Conservation (phyloP, 2,329 filamentous ascomycete genomes). For the Talaromyces piceae region DNA sequence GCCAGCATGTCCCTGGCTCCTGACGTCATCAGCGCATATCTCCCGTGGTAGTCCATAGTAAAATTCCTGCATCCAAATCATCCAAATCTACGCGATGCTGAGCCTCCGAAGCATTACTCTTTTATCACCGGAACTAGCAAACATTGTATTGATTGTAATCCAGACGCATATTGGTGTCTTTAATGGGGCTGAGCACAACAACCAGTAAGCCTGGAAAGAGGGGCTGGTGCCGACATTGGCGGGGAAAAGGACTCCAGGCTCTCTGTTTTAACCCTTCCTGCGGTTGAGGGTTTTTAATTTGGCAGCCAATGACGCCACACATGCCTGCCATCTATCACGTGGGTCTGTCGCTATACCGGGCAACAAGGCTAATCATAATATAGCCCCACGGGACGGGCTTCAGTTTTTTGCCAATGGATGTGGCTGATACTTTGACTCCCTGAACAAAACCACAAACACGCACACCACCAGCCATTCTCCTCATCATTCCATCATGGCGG, state of each 20-base stretch:
- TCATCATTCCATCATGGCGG: background rate
- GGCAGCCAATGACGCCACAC: constrained; percentile 7
- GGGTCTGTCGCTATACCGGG: background rate
- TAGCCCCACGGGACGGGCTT: background rate
- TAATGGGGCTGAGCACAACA: too few relatives aligned
- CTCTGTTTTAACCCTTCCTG: too few relatives aligned
- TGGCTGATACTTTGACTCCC: background rate
- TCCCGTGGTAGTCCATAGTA: background rate
- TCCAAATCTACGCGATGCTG: too few relatives aligned
- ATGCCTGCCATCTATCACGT: constrained; percentile 3
- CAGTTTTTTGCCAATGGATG: background rate
- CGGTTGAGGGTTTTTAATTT: constrained; percentile 6
- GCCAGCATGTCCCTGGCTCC: too few relatives aligned
- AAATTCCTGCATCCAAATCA: too few relatives aligned
- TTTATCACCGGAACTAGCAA: too few relatives aligned
- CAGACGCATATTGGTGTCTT: too few relatives aligned
- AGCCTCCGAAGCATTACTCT: too few relatives aligned
- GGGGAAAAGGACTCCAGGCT: background rate
- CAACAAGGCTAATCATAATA: background rate
- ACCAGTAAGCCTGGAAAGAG: background rate
- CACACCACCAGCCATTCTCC: background rate
- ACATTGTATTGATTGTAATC: too few relatives aligned
- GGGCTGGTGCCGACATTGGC: background rate
- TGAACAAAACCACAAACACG: background rate
- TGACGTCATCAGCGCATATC: background rate